phyloP scores from a whole-genome alignment of 345 rosid species.

The Citrus unshiu region DNA sequence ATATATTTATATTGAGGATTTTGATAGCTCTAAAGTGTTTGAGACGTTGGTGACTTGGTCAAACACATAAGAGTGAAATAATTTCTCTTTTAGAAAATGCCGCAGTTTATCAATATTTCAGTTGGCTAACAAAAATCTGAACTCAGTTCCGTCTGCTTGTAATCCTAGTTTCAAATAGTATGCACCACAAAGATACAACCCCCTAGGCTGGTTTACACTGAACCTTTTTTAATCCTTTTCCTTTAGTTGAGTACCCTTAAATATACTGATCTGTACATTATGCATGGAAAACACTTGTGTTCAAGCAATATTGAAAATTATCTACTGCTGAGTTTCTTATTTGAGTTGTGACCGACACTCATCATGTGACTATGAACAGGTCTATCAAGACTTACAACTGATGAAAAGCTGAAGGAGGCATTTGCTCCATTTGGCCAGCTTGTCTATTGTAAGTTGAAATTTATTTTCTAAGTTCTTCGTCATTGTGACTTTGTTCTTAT shows the following conservation, averaged over 20 bases:
- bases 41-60: background rate
- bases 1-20: background rate
- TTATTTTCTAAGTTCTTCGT: background rate
- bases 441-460: conserved; percentile 46
- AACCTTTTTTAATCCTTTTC: background rate
- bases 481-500: background rate
- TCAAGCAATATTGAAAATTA: background rate
- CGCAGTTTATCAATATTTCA: background rate
- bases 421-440: conserved; percentile 75
- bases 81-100: background rate
- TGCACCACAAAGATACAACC: background rate
- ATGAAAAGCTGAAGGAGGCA: conserved; percentile 71
- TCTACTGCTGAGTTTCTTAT: background rate
- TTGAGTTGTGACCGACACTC: background rate
- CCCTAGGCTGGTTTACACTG: background rate
- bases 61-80: background rate
- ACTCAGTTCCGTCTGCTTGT: background rate
- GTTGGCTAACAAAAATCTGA: background rate
- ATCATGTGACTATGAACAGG: conserved; percentile 37
- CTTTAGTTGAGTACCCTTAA: background rate
- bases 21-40: background rate
- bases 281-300: background rate
- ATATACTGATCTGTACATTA: background rate
- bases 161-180: background rate
- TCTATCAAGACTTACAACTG: conserved; percentile 67